Percentiles rank a stretch among this genome's conserved stretches.
Conservation (phyloP, 306 rosid genomes). For the Acmispon strigosus region DNA sequence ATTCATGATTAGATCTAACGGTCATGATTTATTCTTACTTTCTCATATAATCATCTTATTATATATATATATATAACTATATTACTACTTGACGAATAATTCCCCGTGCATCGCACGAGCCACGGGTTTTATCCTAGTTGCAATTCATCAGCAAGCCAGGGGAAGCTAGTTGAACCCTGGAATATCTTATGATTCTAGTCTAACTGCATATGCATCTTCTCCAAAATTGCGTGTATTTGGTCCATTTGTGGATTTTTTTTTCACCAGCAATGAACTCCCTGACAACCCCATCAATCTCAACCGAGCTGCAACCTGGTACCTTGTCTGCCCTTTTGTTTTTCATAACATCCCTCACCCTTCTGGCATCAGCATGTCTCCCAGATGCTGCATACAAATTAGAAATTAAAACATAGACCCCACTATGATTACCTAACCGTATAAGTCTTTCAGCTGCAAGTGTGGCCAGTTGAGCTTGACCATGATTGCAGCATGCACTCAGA, state of each 20-base stretch:
- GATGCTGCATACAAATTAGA: constrained; percentile 53
- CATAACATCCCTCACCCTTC: constrained; percentile 61
- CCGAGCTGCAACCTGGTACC: constrained; percentile 71
- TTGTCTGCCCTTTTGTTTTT: constrained; percentile 45
- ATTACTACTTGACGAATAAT: no score
- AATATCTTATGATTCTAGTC: constrained; percentile 9
- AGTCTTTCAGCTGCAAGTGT: constrained; percentile 52
- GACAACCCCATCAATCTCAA: constrained; percentile 49
- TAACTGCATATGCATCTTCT: constrained; percentile 32
- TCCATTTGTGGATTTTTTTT: constrained; percentile 37
- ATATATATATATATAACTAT: no score
- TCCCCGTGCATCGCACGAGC: no score
- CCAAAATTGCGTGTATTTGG: constrained; percentile 48
- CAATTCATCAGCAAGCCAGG: background rate
- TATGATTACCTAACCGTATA: constrained; percentile 32
- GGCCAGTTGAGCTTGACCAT: constrained; percentile 51
- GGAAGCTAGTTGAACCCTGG: background rate
- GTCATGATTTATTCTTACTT: no score
- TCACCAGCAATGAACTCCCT: constrained; percentile 66
- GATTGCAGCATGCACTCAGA: constrained; percentile 64
- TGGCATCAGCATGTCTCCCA: constrained; percentile 45
- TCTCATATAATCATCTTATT: no score
- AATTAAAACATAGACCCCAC: constrained; percentile 65
- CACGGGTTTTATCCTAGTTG: no score
- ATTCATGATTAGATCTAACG: no score